Base-by-base conservation (phyloP, 139 green algal species). In the Microglena sp. region DNA sequence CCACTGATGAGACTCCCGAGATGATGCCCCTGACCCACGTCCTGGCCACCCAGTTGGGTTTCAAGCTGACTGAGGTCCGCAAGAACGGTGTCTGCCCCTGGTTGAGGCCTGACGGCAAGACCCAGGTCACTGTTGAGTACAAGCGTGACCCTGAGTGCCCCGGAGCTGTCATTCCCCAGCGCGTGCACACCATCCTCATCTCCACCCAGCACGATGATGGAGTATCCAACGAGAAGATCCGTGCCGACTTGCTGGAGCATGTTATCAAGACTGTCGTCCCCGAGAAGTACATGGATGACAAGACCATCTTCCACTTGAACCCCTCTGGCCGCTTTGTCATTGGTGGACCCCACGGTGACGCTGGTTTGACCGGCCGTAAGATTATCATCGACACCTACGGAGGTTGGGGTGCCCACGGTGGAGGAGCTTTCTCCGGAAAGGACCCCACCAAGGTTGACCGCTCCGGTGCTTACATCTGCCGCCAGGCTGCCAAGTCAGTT, bases 331-430 rank as follows among this genome's bases (percentile, higher is more conserved):
- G 94, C 60, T 99, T 99, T 71, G 87, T 96, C 45, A 98, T 99
- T 56, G 94, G 94, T 50, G 94, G 94, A 11, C 94, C 94, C 3
- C 90, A 98, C 73, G 94, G 93, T 56, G 94, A 99, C 67, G 94
- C 94, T 54, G 94, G 94, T 45, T 85, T 99, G 53, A 99, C 94
- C 46, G 90, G 94, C 59, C 28, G 58, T 7, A 65, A 65, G 86
- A 99, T 99, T 82, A 99, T 99, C 81, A 98, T 99, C 66, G 94
- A 99, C 84, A 99, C 94, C 33, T 99, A 99, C 74, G 94, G 94
- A 33, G 94, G 94, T 66, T 99, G 94, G 94, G 94, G 94, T 60
- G 94, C 94, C 0, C 94, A 99, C 79, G 94, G 94, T 66, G 94
- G 94, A 56, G 94, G 94, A 58, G 94, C 94, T 60, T 99, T 99